These are phyloP conservation scores for Trebouxia sp. DNA, from an alignment of 139 green algal genomes.

Conservation along the genomic window DNA sequence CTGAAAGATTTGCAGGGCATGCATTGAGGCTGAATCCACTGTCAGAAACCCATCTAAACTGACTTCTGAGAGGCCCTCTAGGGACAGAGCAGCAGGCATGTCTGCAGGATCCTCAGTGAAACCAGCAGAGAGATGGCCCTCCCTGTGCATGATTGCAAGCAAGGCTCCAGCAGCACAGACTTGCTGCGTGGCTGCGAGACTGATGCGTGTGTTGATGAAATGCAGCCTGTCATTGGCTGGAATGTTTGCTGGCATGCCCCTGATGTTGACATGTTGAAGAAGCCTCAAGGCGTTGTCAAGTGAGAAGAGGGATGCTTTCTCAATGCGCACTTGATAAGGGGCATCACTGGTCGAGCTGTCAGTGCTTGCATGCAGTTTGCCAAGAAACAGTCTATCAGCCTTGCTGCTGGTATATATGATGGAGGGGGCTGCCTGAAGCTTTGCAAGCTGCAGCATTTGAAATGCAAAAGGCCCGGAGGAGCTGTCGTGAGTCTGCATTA, in stretches of 20 bases:
- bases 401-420: conserved; percentile 60
- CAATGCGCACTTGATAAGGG: conserved; percentile 33
- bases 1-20: conserved; percentile 71
- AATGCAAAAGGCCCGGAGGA: conserved; percentile 35
- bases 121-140: conserved; percentile 21
- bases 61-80: conserved; percentile 39
- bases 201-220: conserved; percentile 39
- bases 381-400: conserved; percentile 46
- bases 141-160: conserved; percentile 48
- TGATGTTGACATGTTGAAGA: conserved; percentile 32
- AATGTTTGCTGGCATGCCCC: conserved; percentile 5
- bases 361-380: conserved; percentile 28
- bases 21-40: conserved; percentile 59
- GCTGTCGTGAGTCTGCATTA: conserved; percentile 41
- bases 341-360: neutral
- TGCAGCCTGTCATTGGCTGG: conserved; percentile 28
- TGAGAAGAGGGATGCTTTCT: conserved; percentile 42
- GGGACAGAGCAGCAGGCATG: neutral
- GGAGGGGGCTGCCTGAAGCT: conserved; percentile 51
- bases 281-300: conserved; percentile 11
- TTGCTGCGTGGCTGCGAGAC: conserved; percentile 37
- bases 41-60: conserved; percentile 53
- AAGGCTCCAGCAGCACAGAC: conserved; percentile 62
- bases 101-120: neutral
- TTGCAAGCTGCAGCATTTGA: conserved; percentile 64